These are phyloP conservation scores for Withania somnifera DNA, from an alignment of 305 asterid genomes.

Conservation along the genomic window DNA sequence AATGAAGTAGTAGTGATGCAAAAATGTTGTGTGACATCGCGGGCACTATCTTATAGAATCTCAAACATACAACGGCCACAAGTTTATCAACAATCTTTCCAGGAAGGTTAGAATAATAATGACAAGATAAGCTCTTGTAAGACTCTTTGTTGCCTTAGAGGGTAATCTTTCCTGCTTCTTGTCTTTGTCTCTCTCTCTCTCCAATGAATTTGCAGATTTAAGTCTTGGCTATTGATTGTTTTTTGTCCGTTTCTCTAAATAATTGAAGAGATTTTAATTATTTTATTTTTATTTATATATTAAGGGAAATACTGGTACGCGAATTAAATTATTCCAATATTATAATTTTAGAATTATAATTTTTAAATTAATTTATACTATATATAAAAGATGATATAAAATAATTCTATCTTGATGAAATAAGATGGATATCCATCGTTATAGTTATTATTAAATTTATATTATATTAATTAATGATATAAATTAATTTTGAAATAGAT, in stretches of 20 bases:
- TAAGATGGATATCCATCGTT: too few relatives aligned
- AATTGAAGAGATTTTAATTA: too few relatives aligned
- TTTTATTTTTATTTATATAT: too few relatives aligned
- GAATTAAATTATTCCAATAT: too few relatives aligned
- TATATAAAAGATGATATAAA: too few relatives aligned
- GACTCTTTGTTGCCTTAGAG: not conserved
- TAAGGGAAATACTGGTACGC: too few relatives aligned
- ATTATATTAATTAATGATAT: too few relatives aligned
- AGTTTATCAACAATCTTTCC: not conserved
- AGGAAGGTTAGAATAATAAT: not conserved
- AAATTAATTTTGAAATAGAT: too few relatives aligned
- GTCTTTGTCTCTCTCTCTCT: not conserved
- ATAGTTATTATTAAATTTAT: too few relatives aligned
- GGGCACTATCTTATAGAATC: not conserved
- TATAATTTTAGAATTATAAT: too few relatives aligned
- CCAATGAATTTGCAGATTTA: not conserved
- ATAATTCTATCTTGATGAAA: too few relatives aligned
- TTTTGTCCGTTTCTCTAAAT: not conserved
- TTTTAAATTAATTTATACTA: too few relatives aligned
- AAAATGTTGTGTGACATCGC: not conserved
- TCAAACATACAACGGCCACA: not conserved
- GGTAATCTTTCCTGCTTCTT: not conserved
- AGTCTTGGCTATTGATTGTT: not conserved
- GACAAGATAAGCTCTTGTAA: not conserved
- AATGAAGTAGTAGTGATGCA: not conserved